phyloP scores from a whole-genome alignment of 164 flowering plant species.

The Nelumbo lutea region DNA sequence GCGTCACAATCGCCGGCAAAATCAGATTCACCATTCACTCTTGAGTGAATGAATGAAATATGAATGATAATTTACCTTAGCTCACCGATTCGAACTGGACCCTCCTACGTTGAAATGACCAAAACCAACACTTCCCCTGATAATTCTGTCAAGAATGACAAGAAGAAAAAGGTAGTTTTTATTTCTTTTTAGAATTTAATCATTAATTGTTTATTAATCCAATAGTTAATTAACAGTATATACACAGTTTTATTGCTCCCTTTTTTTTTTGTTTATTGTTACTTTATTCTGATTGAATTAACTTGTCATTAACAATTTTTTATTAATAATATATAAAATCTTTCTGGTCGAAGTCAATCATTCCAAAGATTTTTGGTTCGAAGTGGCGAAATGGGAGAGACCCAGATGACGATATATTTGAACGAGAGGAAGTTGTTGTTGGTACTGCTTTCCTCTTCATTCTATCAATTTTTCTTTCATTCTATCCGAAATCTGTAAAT shows the following conservation, averaged over 20 bases:
- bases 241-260: too few relatives aligned
- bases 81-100: slow-evolving; percentile 12
- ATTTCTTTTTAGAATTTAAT: neutral
- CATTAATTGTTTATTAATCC: neutral
- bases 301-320: neutral
- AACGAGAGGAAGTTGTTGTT: slow-evolving; percentile 17
- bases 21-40: neutral
- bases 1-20: neutral
- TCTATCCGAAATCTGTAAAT: neutral
- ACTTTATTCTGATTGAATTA: slow-evolving; percentile 4
- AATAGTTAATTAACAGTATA: neutral
- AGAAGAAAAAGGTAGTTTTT: slow-evolving; percentile 61
- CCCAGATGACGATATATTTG: slow-evolving; percentile 31
- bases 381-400: slow-evolving; percentile 30
- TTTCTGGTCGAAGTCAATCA: slow-evolving; percentile 29
- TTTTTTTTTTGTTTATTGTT: neutral
- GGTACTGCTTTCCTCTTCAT: slow-evolving; percentile 11
- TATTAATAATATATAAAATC: neutral
- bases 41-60: slow-evolving; percentile 10
- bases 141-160: slow-evolving; percentile 37
- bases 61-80: neutral
- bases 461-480: neutral
- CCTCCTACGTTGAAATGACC: slow-evolving; percentile 18
- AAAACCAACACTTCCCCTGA: slow-evolving; percentile 27
- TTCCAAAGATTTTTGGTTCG: slow-evolving; percentile 63